Base-by-base conservation (phyloP, 2,329 filamentous ascomycete species). In the Penicillium sp. region DNA sequence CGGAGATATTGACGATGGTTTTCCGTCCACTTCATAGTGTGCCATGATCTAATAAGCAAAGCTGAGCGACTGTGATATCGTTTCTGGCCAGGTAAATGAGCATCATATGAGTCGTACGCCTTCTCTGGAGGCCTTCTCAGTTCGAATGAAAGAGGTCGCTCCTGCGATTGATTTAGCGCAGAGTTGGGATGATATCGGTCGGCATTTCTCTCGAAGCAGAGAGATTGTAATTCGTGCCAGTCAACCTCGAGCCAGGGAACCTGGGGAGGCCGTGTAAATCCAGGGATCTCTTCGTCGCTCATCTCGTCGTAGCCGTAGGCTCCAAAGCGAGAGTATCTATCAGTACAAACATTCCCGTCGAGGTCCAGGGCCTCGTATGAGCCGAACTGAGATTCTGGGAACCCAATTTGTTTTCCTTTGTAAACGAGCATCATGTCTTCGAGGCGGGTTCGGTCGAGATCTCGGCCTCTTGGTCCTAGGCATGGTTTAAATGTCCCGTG, bases 1-100 rank as follows among this genome's bases (percentile, higher is more conserved):
- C 92, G 87, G 31, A 97, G 74, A 66, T 91, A 91, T 72, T 92
- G 85, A 45, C 93, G 81, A 67, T 94, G 90, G 65, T 96, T 89
- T 37, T 89, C 83, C 9, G 86, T 86, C 80, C 91, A 97, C 8
- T 84, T 65, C 62, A 89, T 95, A 62, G 89, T 88, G 61, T 88
- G 86, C 90, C 90, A 96, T 46, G 89, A 88, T 21, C 92, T 84
- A 21, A 97, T 83, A 1, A 97, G 83, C 5, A 97, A 81, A 2
- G 90, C 92, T 0, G 90, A 93, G 19, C 90, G 64, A 13, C 64
- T 39, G 51, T 66, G 59, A 34, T 55, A 53, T n/a, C n/a, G 45
- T 37, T 59, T 62, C 28, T 47, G n/a, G 6, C 42, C 53, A 11
- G 42, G 36, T 5, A 40, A 40, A 9, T 37, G 7, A 8, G 40